Base-by-base conservation (phyloP, 2,329 filamentous ascomycete species). In the Hypoxylon sp. region DNA sequence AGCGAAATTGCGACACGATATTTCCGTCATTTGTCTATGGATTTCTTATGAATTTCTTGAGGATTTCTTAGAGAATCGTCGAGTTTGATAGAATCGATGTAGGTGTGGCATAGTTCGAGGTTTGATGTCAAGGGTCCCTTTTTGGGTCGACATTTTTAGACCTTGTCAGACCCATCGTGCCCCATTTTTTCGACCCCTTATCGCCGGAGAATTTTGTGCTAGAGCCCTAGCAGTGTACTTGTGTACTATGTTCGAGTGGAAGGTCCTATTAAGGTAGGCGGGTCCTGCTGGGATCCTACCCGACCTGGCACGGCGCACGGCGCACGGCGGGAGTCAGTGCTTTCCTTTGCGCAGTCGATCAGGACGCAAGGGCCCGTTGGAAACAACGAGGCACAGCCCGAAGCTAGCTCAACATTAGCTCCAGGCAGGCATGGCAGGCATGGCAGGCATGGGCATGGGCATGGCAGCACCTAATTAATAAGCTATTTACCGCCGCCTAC, bases 91-190 rank as follows among this genome's bases (percentile, higher is more conserved):
- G 31, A 24, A 48, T 44, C 21, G 7, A 21, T 21, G 17, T 47
- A 68, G 68, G 65, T 68, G 68, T 70, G 68, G 68, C 31, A 70
- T 63, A 66, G 62, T 55, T 58, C 7, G 15, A 64, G 31, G 32
- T 54, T 39, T 54, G 29, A 58, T 31, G 51, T 68, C 65, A 70
- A 66, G 67, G 42, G 27, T 58, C n/a, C n/a, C 59, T 67, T 58
- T 48, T 35, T 55, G 46, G 53, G 39, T 44, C 39, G 17, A 11
- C 35, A 60, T 63, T 59, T 44, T 37, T 44, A 47, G 53, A 50
- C 42, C 50, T 51, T 21, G 37, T 39, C 17, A 13, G 15, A 21
- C 8, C 19, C 19, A 11, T n/a, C n/a, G n/a, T 32, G 6, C 2
- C 21, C 24, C 24, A 24, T n/a, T 29, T 52, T 55, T 32, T 39